Conservation (phyloP, 768 basidiomycete genomes). For the Kwoniella mangroviensis region DNA sequence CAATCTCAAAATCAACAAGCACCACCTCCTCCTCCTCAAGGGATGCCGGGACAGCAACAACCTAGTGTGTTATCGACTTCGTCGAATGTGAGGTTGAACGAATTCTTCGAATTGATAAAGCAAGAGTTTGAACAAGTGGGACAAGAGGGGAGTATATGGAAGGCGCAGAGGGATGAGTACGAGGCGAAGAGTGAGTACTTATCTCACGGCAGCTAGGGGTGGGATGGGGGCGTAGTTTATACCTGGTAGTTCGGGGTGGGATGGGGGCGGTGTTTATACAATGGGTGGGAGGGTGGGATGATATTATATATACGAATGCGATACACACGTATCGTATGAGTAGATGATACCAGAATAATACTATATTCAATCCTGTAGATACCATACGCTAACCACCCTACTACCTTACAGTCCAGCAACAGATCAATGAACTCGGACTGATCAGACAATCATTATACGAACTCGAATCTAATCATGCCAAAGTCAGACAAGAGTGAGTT, state of each 20-base stretch:
- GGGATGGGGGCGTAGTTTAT: not conserved
- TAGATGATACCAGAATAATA: too few relatives aligned
- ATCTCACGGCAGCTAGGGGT: constrained; percentile 1
- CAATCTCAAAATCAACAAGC: not conserved
- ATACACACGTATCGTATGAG: too few relatives aligned
- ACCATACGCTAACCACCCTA: not conserved
- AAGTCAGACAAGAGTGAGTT: constrained; percentile 71
- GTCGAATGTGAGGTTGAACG: constrained; percentile 64
- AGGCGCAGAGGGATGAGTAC: constrained; percentile 83
- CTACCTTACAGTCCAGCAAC: constrained; percentile 59
- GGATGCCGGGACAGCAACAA: not conserved
- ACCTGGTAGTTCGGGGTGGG: not conserved
- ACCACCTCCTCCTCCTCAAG: not conserved
- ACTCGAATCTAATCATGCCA: constrained; percentile 83
- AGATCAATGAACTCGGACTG: constrained; percentile 86
- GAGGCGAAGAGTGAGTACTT: constrained; percentile 86
- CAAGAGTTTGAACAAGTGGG: constrained; percentile 81
- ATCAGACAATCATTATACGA: constrained; percentile 90
- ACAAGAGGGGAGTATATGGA: constrained; percentile 69
- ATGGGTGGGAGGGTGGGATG: constrained; percentile 1
- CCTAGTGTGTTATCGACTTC: constrained; percentile 22
- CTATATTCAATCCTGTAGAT: too few relatives aligned
- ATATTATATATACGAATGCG: not conserved
- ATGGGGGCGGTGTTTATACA: not conserved
- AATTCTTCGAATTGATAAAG: constrained; percentile 78